Conservation (phyloP, 1,284 basidiomycete genomes). For the Microbotryum violaceum region DNA sequence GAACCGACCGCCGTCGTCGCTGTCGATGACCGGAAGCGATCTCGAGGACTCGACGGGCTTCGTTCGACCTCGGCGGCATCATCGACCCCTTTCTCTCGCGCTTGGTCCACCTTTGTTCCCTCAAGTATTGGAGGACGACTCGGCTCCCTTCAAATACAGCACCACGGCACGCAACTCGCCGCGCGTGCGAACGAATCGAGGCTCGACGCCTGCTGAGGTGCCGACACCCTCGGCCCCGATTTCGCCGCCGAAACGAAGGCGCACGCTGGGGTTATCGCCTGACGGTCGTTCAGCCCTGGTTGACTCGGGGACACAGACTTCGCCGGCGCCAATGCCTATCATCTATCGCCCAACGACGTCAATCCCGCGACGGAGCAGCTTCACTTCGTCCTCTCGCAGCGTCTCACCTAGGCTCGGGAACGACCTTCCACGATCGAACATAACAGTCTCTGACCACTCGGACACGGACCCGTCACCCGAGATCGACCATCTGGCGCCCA, state of each 20-base stretch:
- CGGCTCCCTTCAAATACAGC: background rate
- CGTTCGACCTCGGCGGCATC: conserved; percentile 13
- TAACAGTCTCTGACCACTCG: conserved; percentile 17
- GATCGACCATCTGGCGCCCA: background rate
- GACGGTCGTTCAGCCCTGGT: background rate
- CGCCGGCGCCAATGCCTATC: conserved; percentile 4
- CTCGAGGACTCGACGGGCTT: conserved; percentile 12
- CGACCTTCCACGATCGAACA: conserved; percentile 3
- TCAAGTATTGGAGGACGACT: conserved; percentile 18
- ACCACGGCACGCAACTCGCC: too few species aligned
- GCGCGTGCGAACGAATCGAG: too few species aligned
- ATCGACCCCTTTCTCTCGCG: conserved; percentile 27
- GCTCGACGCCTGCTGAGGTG: too few species aligned
- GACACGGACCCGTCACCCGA: conserved; percentile 6
- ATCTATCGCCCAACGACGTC: background rate
- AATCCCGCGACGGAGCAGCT: background rate
- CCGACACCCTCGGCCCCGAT: background rate
- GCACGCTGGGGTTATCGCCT: background rate
- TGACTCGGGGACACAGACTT: conserved; percentile 21
- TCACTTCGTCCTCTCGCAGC: background rate
- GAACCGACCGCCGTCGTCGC: background rate
- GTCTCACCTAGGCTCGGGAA: conserved; percentile 1
- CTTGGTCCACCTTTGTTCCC: conserved; percentile 29
- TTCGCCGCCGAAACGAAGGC: background rate
- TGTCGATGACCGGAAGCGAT: background rate